phyloP scores from a whole-genome alignment of 495 filamentous ascomycete genomes.

The Penicillium soppii region DNA sequence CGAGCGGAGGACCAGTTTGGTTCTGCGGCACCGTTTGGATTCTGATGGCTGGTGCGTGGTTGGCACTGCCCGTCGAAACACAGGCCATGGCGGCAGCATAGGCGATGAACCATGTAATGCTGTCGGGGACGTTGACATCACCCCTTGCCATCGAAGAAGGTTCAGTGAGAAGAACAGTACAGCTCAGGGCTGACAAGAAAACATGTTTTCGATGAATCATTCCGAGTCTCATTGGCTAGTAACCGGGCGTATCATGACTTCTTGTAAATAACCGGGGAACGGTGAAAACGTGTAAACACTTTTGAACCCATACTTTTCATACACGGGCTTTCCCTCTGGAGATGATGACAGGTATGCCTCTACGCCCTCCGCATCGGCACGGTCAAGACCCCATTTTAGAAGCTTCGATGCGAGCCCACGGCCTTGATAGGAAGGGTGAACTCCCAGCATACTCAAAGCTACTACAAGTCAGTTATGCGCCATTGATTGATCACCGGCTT shows the following conservation, averaged over 20 bases:
- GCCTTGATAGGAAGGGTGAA: constrained; percentile 39
- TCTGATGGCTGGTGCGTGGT: too few species aligned
- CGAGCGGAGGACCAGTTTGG: too few species aligned
- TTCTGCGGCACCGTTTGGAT: too few species aligned
- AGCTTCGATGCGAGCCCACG: constrained; percentile 38
- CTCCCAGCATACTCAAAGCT: constrained; percentile 38
- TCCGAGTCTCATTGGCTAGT: neutral
- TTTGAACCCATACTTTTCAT: constrained; percentile 35
- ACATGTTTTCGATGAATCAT: too few species aligned
- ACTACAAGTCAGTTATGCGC: neutral
- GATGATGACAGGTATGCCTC: constrained; percentile 38
- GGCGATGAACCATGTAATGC: too few species aligned
- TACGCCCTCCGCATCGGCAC: constrained; percentile 36
- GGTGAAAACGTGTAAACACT: constrained; percentile 15
- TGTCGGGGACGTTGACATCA: too few species aligned
- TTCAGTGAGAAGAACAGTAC: too few species aligned
- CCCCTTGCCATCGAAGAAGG: too few species aligned
- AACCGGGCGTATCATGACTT: constrained; percentile 20
- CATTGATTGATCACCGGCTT: too few species aligned
- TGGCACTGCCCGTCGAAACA: too few species aligned
- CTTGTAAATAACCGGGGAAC: constrained; percentile 18
- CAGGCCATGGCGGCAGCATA: too few species aligned
- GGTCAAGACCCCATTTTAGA: constrained; percentile 40
- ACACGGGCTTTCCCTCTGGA: constrained; percentile 29
- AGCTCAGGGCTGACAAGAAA: too few species aligned